Base-by-base conservation (phyloP, 2,329 filamentous ascomycete species). In the Ophiostoma sp. region DNA sequence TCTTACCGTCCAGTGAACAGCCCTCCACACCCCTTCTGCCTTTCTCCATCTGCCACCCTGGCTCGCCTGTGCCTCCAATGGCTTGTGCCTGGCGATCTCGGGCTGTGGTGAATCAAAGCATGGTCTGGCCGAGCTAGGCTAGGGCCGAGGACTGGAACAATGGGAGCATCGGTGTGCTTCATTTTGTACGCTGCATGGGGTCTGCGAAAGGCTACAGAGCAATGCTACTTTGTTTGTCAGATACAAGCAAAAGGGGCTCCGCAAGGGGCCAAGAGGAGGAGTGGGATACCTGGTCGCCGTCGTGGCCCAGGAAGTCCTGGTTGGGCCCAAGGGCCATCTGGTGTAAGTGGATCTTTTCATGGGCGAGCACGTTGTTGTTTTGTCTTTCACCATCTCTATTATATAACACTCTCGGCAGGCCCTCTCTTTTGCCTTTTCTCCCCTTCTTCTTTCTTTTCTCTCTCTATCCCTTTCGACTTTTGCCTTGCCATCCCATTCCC, bases 1-100 rank as follows among this genome's bases (percentile, higher is more conserved):
- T 50, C 57, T 36, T 48, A 45, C 36, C 12, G 25, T 48, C 57
- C 61, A 66, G 57, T 71, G 70, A 61, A 3, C 8, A 12, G 11
- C n/a, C 57, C 57, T 36, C 39, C 69, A 28, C 36, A 64, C 69
- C 22, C 52, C 52, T 31, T 22, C 17, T 48, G 12, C n/a, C 36
- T 28, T 45, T 45, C 59, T 64, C 59, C 33, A n/a, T 64, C 39
- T 28, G 7, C 39, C 39, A 66, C 50, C 52, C 69, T 9, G 50
- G 52, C 36, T 39, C 33, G 22, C 11, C 28, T 55, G 6, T 50
- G 31, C 28, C 31, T 55, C 31, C 66, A 59, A 59, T 59, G 36
- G 69, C 69, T 31, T 50, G 69, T 45, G 69, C 69, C 36, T 71
- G 69, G 19, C 42, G 57, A 71, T 71, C 70, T 52, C 42, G 36